Base-by-base conservation (phyloP, 2,329 filamentous ascomycete genomes). In the Talaromyces rugulosus region DNA sequence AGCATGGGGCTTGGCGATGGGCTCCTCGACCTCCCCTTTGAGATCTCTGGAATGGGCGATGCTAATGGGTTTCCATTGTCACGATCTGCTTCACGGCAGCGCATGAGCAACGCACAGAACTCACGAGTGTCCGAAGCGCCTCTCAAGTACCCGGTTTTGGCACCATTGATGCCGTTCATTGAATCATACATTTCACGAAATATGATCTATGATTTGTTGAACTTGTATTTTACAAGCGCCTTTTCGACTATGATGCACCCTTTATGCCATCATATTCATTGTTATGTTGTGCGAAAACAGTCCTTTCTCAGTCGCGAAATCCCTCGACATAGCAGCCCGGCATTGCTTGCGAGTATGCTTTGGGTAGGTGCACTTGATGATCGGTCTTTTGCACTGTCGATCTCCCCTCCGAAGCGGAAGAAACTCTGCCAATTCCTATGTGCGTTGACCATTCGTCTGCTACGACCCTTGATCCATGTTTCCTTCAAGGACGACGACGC, bases 331-430 rank as follows among this genome's bases (percentile, higher is more conserved):
- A 96, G 92, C 72, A 94, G 90, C 69, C 92, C 93, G 50, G 92
- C 92, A 3, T 81, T 97, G 53, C 82, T 97, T 30, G 91, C 93
- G 42, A 96, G 92, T 76, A 96, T 97, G 86, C 84, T 97, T n/a
- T 97, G 92, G 92, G 90, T 96, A 54, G 91, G 92, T 33, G 92
- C 92, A n/a, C 89, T 96, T 74, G 96, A 92, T 18, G 95, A 92
- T 76, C 91, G 96, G 71, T 91, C 92, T 9, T 86, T 92, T 51
- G 92, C 92, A 70, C 76, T 96, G 64, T 92, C 91, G n/a, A 91
- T 89, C 58, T 87, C 90, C 33, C 91, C 92, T 2, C 90, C 91
- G 14, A 90, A 92, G 18, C 84, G 93, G 58, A 89, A 89, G 63
- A 91, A 91, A 72, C 89, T 95, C 60, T 96, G 92, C 75, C 91